phyloP scores from a whole-genome alignment of 495 filamentous ascomycete species.

The Podospora conica region DNA sequence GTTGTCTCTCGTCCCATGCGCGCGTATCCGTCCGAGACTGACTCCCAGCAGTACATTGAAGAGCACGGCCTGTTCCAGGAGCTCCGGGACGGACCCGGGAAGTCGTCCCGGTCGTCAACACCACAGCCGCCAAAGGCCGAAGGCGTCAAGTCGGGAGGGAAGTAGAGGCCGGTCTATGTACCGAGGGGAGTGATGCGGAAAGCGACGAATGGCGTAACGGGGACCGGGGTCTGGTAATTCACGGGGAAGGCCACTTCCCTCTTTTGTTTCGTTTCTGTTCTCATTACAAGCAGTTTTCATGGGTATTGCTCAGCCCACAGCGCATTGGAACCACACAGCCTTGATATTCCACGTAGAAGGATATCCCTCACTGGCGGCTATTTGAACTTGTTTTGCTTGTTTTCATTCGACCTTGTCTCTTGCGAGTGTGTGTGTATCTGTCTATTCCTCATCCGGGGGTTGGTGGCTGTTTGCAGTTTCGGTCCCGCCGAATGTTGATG shows the following conservation, averaged over 20 bases:
- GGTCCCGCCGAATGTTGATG: too few species aligned
- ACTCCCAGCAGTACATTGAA: neutral
- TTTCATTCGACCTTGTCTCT: neutral
- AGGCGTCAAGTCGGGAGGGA: neutral
- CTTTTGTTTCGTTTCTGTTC: neutral
- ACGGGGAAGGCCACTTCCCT: neutral
- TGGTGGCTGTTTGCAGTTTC: neutral
- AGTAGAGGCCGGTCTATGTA: neutral
- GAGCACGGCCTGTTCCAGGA: neutral
- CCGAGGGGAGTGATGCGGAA: neutral
- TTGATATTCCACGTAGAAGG: neutral
- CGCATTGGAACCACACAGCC: conserved; percentile 14
- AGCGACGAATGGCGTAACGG: neutral
- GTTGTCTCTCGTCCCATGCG: conserved; percentile 1
- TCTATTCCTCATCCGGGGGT: neutral
- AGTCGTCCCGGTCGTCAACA: neutral
- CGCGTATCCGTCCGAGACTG: neutral
- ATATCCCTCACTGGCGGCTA: neutral
- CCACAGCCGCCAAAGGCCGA: neutral
- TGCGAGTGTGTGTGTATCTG: neutral
- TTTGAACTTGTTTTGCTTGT: neutral
- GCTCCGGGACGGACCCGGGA: neutral
- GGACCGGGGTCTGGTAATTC: neutral
- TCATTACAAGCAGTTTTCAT: neutral
- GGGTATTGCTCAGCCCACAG: neutral